Conservation (phyloP, 192 early-diverging fungal genomes). For the Backusella liffmaniae region DNA sequence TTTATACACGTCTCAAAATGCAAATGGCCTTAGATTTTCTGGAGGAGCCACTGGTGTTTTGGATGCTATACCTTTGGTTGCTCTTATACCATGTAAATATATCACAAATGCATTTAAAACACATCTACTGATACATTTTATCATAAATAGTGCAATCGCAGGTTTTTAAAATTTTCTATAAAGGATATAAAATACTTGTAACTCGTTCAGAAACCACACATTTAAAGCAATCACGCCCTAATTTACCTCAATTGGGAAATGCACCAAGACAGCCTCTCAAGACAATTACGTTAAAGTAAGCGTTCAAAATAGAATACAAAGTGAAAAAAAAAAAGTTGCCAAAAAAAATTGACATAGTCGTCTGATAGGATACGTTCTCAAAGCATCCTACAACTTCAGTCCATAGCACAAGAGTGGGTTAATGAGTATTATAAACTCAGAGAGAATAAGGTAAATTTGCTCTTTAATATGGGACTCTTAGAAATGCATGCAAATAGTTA, state of each 20-base stretch:
- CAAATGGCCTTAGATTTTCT: neutral
- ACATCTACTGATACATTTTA: too few species aligned
- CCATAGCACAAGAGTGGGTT: constrained; percentile 25
- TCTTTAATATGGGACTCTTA: neutral
- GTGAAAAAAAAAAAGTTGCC: too few species aligned
- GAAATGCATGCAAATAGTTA: neutral
- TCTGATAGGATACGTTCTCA: neutral
- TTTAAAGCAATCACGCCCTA: neutral
- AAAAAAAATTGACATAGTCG: too few species aligned
- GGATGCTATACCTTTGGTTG: neutral
- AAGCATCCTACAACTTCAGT: neutral
- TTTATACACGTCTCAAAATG: neutral
- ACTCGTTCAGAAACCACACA: neutral
- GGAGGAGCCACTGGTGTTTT: neutral
- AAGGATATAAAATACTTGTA: neutral
- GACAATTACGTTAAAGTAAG: neutral
- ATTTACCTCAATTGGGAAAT: neutral
- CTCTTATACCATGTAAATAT: constrained; percentile 18
- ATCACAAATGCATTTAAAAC: too few species aligned
- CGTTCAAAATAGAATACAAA: neutral
- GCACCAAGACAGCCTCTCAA: neutral
- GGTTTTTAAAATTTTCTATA: neutral
- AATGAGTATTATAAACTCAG: constrained; percentile 13
- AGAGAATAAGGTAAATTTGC: constrained; percentile 16
- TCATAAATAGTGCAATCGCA: neutral